These are phyloP conservation scores for Phytophthora citricola DNA, from an alignment of 352 stramenopile genomes.

Conservation along the genomic window DNA sequence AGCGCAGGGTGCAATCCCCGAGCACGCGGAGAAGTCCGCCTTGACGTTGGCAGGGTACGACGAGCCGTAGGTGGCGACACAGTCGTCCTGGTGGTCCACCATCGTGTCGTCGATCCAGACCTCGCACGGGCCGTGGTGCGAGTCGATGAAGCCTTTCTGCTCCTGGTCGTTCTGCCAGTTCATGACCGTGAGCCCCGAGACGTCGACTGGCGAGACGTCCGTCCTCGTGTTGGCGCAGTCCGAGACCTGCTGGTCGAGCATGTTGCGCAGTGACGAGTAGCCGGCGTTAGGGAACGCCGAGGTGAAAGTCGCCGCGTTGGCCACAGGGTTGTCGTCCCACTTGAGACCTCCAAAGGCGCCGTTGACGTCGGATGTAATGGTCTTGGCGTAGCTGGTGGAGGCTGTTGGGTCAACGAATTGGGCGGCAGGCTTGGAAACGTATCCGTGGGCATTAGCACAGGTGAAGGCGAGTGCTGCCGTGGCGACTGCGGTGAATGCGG, in stretches of 20 bases:
- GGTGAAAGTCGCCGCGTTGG: slow-evolving; percentile 56
- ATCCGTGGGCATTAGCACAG: slow-evolving; percentile 51
- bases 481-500: slow-evolving; percentile 1
- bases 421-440: slow-evolving; percentile 49
- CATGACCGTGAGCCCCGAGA: slow-evolving; percentile 46
- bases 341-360: slow-evolving; percentile 57
- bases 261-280: slow-evolving; percentile 51
- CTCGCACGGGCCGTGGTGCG: slow-evolving; percentile 64
- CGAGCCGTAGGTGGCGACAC: slow-evolving; percentile 35
- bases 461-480: slow-evolving; percentile 22
- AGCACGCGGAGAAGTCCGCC: slow-evolving; percentile 37
- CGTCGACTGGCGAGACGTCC: slow-evolving; percentile 44
- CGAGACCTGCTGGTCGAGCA: slow-evolving; percentile 47
- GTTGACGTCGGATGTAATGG: slow-evolving; percentile 48
- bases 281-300: slow-evolving; percentile 41
- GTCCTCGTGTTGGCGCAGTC: slow-evolving; percentile 53
- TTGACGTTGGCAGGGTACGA: slow-evolving; percentile 38
- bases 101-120: slow-evolving; percentile 61
- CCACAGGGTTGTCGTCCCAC: slow-evolving; percentile 55
- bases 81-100: slow-evolving; percentile 60
- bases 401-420: slow-evolving; percentile 41
- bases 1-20: slow-evolving; percentile 34
- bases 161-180: slow-evolving; percentile 62
- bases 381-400: slow-evolving; percentile 46
- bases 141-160: slow-evolving; percentile 55